Conservation (phyloP, 1,284 basidiomycete species). For the Clitocybe nebularis region DNA sequence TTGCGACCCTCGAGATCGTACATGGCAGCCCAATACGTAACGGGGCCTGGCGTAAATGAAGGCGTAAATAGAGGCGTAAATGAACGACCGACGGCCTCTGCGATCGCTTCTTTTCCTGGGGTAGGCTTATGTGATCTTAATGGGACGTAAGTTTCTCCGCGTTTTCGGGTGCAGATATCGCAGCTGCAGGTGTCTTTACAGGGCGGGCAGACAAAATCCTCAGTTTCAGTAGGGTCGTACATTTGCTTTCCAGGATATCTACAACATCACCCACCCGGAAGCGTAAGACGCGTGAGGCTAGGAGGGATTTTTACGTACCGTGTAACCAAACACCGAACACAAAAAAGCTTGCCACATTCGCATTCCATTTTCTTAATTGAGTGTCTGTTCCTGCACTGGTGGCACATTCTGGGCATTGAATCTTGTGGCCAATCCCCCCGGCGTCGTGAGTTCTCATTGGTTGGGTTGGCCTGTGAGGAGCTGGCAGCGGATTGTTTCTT, state of each 20-base stretch:
- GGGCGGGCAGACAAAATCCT: conserved; percentile 21
- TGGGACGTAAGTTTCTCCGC: conserved; percentile 25
- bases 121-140: not conserved
- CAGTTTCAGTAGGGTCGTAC: conserved; percentile 11
- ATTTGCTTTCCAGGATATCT: conserved; percentile 17
- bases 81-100: too few relatives aligned
- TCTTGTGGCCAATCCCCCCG: not conserved
- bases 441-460: not conserved
- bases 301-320: conserved; percentile 17
- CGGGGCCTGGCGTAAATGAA: conserved; percentile 6
- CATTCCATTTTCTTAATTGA: conserved; percentile 22
- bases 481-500: not conserved
- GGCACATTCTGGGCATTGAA: conserved; percentile 19
- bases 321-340: conserved; percentile 22
- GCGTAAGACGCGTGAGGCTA: not conserved
- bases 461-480: not conserved
- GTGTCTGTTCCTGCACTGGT: conserved; percentile 27
- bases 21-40: conserved; percentile 24
- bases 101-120: conserved; percentile 7
- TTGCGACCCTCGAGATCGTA: conserved; percentile 22
- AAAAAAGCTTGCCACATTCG: conserved; percentile 22
- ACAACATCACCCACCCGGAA: not conserved
- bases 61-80: too few relatives aligned
- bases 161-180: conserved; percentile 24
- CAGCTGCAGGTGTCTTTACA: conserved; percentile 27